Conservation (phyloP, 1,284 basidiomycete species). For the Sporisorium scitamineum region DNA sequence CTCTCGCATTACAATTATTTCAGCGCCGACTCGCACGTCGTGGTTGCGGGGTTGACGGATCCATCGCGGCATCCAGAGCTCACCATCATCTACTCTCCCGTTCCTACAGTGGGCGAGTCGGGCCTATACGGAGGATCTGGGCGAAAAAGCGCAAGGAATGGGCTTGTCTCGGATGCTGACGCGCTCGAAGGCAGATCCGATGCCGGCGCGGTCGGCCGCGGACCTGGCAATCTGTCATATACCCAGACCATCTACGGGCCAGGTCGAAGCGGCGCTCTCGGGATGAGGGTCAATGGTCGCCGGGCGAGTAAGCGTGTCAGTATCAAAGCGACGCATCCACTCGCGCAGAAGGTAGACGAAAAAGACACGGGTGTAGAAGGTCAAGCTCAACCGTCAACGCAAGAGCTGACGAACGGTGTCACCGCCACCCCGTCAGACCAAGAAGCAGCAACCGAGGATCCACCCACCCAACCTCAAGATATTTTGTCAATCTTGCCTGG, state of each 20-base stretch:
- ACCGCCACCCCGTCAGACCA: background rate
- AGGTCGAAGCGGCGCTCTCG: slow-evolving; percentile 53
- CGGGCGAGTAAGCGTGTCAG: slow-evolving; percentile 47
- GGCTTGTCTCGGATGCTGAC: background rate
- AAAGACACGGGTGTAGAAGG: background rate
- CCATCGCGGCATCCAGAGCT: slow-evolving; percentile 52
- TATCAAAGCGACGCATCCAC: slow-evolving; percentile 24
- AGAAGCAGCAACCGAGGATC: background rate
- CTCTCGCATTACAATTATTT: slow-evolving; percentile 16
- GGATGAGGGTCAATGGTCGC: slow-evolving; percentile 57
- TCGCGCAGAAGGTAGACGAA: slow-evolving; percentile 3
- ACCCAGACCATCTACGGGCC: slow-evolving; percentile 62
- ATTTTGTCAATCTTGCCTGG: slow-evolving; percentile 5
- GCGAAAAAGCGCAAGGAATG: slow-evolving; percentile 5
- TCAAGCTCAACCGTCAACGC: background rate
- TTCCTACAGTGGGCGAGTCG: slow-evolving; percentile 23
- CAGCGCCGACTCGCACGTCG: slow-evolving; percentile 49
- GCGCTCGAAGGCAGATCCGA: background rate
- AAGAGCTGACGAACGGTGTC: background rate
- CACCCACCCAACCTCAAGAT: background rate
- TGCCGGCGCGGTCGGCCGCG: slow-evolving; percentile 1
- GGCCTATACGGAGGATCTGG: slow-evolving; percentile 22
- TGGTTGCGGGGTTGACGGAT: slow-evolving; percentile 47
- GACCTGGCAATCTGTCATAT: slow-evolving; percentile 40
- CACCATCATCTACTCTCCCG: slow-evolving; percentile 51